Evolutionary conservation across 352 stramenopile species (phyloP), one percentile per base, ranked within the genome.

Genomic region (Peronosclerospora sorghi): DNA sequence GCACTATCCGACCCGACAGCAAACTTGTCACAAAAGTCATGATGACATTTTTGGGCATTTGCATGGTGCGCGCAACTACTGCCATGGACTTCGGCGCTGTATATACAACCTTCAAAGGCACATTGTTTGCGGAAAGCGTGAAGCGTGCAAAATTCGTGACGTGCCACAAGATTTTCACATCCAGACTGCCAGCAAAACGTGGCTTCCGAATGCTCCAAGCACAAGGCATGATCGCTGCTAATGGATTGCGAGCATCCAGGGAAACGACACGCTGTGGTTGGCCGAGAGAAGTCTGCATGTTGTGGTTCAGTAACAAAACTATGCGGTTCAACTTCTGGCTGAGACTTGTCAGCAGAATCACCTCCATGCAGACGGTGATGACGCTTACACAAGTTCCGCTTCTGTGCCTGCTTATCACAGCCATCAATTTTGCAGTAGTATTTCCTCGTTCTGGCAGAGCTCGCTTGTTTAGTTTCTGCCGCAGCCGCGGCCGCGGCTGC

Each of bases 21-120:
- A 49, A 82, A 84, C 41, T 86, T 83, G 37, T 69, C 68, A 40
- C 74, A 86, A 32, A 73, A 59, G 8, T 64, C 60, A 35, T 86
- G 74, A 37, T 62, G 62, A 42, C 74, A 86, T 17, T 56, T 62
- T 9, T 43, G 49, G 17, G 63, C 67, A 48, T 68, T 51, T 8
- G 26, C 39, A 45, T 86, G 74, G 23, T 65, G 54, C 21, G 51
- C 18, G 37, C 74, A 86, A 19, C 72, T 68, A 21, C 66, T 75
- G 10, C 27, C 39, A 42, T 59, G 41, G 10, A 47, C 41, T 18
- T 60, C 55, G 0, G 68, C 56, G 5, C 35, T 54, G 40, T 71
- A 71, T 26, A 56, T 52, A 34, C 74, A 86, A 4, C 60, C 60
- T 52, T 83, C 69, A 44, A 66, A 83, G 6, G 61, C 69, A 37